Percentiles rank a stretch among this genome's conserved stretches.
phyloP scores from a whole-genome alignment of 805 yeast genomes.

The Groenewaldozyma salmanticensis region DNA sequence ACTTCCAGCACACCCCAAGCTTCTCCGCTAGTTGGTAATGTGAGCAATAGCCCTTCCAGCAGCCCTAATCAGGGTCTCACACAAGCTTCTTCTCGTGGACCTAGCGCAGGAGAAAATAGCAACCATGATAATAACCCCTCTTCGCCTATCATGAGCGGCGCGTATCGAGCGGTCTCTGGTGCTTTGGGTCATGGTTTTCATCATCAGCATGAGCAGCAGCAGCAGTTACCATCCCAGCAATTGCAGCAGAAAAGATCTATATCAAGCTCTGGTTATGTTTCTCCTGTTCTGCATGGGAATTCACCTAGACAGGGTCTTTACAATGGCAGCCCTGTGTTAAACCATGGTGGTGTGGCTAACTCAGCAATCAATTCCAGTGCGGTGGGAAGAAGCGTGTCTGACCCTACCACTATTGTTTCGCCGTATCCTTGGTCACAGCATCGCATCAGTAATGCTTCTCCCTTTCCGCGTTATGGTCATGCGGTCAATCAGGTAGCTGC shows the following conservation, averaged over 20 bases:
- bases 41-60: not conserved
- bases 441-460: conserved; percentile 40
- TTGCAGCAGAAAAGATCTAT: not conserved
- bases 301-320: not conserved
- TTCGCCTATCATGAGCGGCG: conserved; percentile 1
- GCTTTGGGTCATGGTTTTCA: too few relatives aligned
- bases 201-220: too few relatives aligned
- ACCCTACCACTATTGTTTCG: conserved; percentile 3
- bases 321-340: too few relatives aligned
- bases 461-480: conserved; percentile 93
- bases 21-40: conserved; percentile 1
- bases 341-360: too few relatives aligned
- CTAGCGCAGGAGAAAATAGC: not conserved
- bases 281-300: not conserved
- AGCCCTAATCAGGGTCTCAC: not conserved
- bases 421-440: conserved; percentile 28
- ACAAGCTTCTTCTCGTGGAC: not conserved
- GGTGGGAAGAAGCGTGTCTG: not conserved
- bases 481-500: conserved; percentile 70
- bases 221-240: conserved; percentile 3
- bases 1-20: conserved; percentile 1
- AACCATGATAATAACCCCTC: not conserved
- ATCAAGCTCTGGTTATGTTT: not conserved
- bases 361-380: too few relatives aligned
- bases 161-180: conserved; percentile 4